Percentiles rank a stretch among this genome's conserved stretches.
These are phyloP conservation scores for Sesbania bispinosa DNA, from an alignment of 306 rosid genomes.

Conservation along the genomic window DNA sequence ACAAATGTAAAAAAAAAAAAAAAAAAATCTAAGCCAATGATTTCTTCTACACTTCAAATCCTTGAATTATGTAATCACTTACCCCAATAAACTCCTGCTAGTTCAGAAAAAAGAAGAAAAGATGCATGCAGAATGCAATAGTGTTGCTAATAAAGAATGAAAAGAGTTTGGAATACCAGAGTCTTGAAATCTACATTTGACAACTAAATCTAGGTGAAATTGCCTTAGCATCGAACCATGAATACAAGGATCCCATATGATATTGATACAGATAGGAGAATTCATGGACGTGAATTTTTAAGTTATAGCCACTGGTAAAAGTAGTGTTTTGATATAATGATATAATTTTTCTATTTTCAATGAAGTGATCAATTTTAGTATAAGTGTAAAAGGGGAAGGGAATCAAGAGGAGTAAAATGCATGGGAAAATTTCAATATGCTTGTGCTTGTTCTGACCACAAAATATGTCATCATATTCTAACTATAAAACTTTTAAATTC, in stretches of 20 bases:
- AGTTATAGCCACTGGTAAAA: not conserved
- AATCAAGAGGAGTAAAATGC: not conserved
- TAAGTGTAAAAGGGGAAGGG: not conserved
- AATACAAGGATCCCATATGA: constrained; percentile 2
- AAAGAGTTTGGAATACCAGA: not conserved
- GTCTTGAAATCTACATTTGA: not conserved
- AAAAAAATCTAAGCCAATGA: not conserved
- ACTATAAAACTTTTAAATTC: not conserved
- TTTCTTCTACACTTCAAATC: not conserved
- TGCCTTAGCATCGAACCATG: not conserved
- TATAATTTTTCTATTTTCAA: not conserved
- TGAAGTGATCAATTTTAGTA: not conserved
- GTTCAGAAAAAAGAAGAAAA: not conserved
- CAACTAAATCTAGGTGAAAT: not conserved
- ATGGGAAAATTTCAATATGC: not conserved
- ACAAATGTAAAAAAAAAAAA: too few species aligned
- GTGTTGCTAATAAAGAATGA: not conserved
- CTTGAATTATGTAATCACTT: not conserved
- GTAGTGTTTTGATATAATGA: not conserved
- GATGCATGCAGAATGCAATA: constrained; percentile 4
- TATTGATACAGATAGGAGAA: not conserved
- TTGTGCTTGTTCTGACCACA: not conserved
- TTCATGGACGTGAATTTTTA: not conserved
- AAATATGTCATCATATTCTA: not conserved
- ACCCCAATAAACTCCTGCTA: not conserved